These are phyloP conservation scores for Dunaliella primolecta DNA, from an alignment of 139 green algal species.

Conservation along the genomic window DNA sequence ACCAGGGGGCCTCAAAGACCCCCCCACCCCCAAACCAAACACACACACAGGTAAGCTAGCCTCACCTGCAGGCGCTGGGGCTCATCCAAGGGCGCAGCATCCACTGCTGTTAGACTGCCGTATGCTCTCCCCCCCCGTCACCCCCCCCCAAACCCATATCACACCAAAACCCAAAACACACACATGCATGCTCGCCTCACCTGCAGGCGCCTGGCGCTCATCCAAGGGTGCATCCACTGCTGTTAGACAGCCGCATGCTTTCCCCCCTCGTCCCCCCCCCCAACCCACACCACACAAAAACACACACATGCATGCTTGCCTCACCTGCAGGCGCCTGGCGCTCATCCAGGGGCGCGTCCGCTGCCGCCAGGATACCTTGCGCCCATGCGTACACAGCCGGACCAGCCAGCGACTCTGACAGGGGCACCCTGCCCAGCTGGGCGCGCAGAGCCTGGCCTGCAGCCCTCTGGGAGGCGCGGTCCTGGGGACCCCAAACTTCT, in stretches of 20 bases:
- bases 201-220: neutral
- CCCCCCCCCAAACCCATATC: too few species aligned
- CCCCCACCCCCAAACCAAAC: too few species aligned
- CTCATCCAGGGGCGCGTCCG: neutral
- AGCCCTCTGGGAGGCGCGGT: neutral
- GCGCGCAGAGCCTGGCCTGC: neutral
- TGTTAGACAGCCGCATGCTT: too few species aligned
- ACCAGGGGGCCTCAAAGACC: neutral
- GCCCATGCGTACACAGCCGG: neutral
- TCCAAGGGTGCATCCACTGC: neutral
- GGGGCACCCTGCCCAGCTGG: neutral
- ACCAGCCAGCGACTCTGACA: neutral
- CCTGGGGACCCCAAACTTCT: neutral
- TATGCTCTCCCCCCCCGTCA: too few species aligned
- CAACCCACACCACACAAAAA: too few species aligned
- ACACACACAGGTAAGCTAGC: too few species aligned
- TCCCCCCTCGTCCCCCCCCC: too few species aligned
- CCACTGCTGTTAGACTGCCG: too few species aligned
- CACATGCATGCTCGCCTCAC: too few species aligned
- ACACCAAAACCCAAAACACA: too few species aligned
- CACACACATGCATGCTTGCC: too few species aligned
- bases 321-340: neutral
- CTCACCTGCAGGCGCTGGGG: neutral
- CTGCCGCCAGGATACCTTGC: neutral
- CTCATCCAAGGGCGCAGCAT: neutral